phyloP scores from a whole-genome alignment of 352 stramenopile species.

The Globisporangium ultimum region DNA sequence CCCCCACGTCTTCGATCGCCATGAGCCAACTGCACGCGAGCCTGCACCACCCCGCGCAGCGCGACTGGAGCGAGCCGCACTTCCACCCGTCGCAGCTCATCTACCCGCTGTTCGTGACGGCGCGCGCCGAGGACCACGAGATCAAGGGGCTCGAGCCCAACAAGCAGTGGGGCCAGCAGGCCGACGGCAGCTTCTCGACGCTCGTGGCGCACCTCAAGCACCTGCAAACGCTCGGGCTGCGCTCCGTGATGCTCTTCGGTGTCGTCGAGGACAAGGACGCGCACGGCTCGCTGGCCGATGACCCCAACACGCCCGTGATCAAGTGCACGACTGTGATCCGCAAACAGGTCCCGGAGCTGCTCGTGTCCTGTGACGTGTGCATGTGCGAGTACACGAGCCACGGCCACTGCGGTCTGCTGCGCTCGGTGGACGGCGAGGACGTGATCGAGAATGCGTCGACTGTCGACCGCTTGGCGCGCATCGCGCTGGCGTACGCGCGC shows the following conservation, averaged over 20 bases:
- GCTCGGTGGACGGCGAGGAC: slow-evolving; percentile 90
- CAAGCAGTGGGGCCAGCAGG: slow-evolving; percentile 76
- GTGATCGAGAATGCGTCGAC: slow-evolving; percentile 97
- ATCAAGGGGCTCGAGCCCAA: slow-evolving; percentile 84
- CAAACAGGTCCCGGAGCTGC: slow-evolving; percentile 61
- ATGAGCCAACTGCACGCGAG: slow-evolving; percentile 63
- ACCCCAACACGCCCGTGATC: slow-evolving; percentile 77
- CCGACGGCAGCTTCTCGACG: slow-evolving; percentile 62
- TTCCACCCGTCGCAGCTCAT: slow-evolving; percentile 87
- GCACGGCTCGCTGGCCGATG: slow-evolving; percentile 68
- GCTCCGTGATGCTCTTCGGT: slow-evolving; percentile 88
- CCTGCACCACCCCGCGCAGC: slow-evolving; percentile 76
- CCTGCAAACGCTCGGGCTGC: slow-evolving; percentile 70
- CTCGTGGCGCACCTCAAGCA: slow-evolving; percentile 70
- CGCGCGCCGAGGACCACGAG: slow-evolving; percentile 55
- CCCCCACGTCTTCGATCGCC: too few species aligned
- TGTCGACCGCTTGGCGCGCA: slow-evolving; percentile 94
- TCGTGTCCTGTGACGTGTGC: slow-evolving; percentile 86
- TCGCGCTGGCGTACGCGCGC: slow-evolving; percentile 94
- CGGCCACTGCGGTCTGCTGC: slow-evolving; percentile 82
- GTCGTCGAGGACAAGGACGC: slow-evolving; percentile 85
- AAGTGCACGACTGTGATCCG: slow-evolving; percentile 62
- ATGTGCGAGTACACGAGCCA: slow-evolving; percentile 91
- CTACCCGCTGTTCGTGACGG: slow-evolving; percentile 88
- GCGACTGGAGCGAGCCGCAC: slow-evolving; percentile 84